Evolutionary conservation across 805 yeast genomes (phyloP).

Genomic region (Nakazawaea ernobii): DNA sequence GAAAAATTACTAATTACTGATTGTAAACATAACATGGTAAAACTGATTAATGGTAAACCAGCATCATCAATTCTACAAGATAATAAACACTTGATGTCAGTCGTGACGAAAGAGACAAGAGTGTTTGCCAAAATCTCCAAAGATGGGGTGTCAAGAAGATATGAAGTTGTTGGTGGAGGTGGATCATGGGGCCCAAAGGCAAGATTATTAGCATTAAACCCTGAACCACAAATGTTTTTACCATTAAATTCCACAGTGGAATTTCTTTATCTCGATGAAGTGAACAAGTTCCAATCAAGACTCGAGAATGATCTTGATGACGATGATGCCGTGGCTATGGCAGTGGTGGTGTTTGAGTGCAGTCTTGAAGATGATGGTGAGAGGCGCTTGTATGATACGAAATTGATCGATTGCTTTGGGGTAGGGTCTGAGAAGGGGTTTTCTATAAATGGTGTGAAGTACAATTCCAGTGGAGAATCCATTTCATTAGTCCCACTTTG

Average conservation of each 20-base stretch:
- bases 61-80: conserved; percentile 54
- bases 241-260: not conserved
- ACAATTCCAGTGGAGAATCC: conserved; percentile 25
- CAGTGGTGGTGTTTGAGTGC: not conserved
- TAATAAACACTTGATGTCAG: conserved; percentile 31
- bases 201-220: conserved; percentile 1
- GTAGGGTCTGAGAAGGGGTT: conserved; percentile 30
- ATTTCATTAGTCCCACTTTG: conserved; percentile 9
- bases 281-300: conserved; percentile 19
- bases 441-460: conserved; percentile 22
- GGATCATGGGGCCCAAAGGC: conserved; percentile 8
- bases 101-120: conserved; percentile 37
- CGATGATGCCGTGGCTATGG: not conserved
- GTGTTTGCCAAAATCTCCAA: conserved; percentile 28
- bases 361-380: conserved; percentile 5
- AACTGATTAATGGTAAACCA: conserved; percentile 45
- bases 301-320: conserved; percentile 4
- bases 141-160: conserved; percentile 5
- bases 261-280: conserved; percentile 14
- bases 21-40: conserved; percentile 53
- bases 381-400: conserved; percentile 1
- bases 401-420: conserved; percentile 19
- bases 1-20: conserved; percentile 36
- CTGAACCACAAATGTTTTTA: not conserved
- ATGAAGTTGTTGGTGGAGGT: conserved; percentile 13